Percentiles rank a stretch among this genome's conserved stretches.
These are phyloP conservation scores for Alternaria arbusti DNA, from an alignment of 2,329 filamentous ascomycete genomes.

Conservation along the genomic window DNA sequence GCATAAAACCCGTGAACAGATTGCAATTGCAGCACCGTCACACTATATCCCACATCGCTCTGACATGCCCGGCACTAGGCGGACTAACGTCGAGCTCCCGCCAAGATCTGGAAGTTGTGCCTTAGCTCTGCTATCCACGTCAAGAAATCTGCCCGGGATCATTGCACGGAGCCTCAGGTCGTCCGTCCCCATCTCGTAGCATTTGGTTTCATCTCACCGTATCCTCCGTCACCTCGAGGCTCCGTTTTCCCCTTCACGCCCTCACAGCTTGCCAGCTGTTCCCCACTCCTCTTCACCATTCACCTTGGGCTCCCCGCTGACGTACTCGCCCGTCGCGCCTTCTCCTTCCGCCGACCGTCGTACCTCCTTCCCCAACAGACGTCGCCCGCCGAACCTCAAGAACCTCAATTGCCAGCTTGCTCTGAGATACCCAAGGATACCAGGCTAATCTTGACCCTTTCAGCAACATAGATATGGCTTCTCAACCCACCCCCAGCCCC, in stretches of 20 bases:
- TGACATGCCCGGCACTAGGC: slow-evolving; percentile 9
- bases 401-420: slow-evolving; percentile 8
- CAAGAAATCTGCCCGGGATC: slow-evolving; percentile 38
- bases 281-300: slow-evolving; percentile 21
- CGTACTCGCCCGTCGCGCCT: slow-evolving; percentile 25
- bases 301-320: slow-evolving; percentile 35
- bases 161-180: slow-evolving; percentile 36
- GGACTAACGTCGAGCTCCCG: slow-evolving; percentile 13
- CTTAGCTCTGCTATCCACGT: slow-evolving; percentile 40
- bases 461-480: slow-evolving; percentile 29
- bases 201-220: slow-evolving; percentile 34
- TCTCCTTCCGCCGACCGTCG: slow-evolving; percentile 8
- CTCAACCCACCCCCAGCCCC: slow-evolving; percentile 37
- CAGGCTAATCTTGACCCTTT: slow-evolving; percentile 1
- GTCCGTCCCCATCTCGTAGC: slow-evolving; percentile 33
- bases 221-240: slow-evolving; percentile 26
- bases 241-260: slow-evolving; percentile 25
- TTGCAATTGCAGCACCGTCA: background rate
- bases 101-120: slow-evolving; percentile 20
- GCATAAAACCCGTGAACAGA: background rate
- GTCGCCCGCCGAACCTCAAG: slow-evolving; percentile 5
- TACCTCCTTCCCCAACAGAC: slow-evolving; percentile 17
- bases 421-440: slow-evolving; percentile 11
- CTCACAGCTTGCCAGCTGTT: slow-evolving; percentile 22
- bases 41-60: slow-evolving; percentile 1